These are phyloP conservation scores for Balansia obtecta DNA, from an alignment of 2,329 filamentous ascomycete species.

Conservation along the genomic window DNA sequence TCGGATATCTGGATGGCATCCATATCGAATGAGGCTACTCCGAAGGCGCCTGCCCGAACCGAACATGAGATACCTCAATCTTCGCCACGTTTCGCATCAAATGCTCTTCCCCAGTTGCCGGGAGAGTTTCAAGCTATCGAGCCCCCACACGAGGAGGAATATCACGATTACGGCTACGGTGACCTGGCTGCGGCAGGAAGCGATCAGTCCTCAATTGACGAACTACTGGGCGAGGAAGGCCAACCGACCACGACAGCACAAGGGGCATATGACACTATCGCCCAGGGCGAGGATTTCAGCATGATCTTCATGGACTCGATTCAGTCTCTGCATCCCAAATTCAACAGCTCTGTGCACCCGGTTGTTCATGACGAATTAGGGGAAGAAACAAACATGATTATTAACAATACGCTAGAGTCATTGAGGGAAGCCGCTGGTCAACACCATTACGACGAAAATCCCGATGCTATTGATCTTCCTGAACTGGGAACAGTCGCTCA, in stretches of 20 bases:
- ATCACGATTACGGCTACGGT: constrained; percentile 10
- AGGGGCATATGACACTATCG: constrained; percentile 28
- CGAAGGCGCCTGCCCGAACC: constrained; percentile 13
- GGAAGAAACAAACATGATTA: constrained; percentile 43
- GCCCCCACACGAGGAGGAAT: constrained; percentile 13
- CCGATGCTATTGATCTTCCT: constrained; percentile 3
- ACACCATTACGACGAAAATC: constrained; percentile 1
- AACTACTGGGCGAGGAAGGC: constrained; percentile 9
- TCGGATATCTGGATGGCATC: constrained; percentile 36
- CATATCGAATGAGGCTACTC: constrained; percentile 25
- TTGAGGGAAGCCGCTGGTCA: constrained; percentile 23
- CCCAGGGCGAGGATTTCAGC: constrained; percentile 43
- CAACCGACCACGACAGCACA: constrained; percentile 10
- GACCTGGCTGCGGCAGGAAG: constrained; percentile 18
- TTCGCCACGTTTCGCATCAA: constrained; percentile 7
- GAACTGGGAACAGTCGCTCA: constrained; percentile 4
- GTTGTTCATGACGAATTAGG: constrained; percentile 33
- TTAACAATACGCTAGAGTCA: constrained; percentile 41
- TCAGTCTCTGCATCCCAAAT: constrained; percentile 34
- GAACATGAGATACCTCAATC: constrained; percentile 2
- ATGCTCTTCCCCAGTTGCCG: background rate
- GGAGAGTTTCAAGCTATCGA: constrained; percentile 6
- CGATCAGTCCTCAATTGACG: constrained; percentile 22
- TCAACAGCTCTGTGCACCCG: constrained; percentile 21
- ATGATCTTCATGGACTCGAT: constrained; percentile 47